Conservation (phyloP, 2,329 filamentous ascomycete species). For the Gaeumannomyces tritici region DNA sequence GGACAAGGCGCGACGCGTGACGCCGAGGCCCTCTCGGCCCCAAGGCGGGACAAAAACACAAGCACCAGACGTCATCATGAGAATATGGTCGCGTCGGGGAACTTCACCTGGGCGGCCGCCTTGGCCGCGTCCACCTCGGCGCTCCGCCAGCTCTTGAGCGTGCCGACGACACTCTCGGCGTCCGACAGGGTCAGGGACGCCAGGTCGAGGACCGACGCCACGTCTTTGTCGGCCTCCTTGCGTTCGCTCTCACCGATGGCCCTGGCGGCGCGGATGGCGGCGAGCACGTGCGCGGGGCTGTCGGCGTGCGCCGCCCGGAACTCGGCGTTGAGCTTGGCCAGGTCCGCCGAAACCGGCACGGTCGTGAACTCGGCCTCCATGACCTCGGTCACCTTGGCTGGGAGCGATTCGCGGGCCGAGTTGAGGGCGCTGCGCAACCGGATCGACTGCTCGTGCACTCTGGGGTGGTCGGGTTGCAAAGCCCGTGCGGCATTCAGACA, state of each 20-base stretch:
- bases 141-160: constrained; percentile 40
- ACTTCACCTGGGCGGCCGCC: constrained; percentile 37
- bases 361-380: constrained; percentile 59
- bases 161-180: constrained; percentile 31
- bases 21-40: not conserved
- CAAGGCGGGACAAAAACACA: not conserved
- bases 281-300: constrained; percentile 53
- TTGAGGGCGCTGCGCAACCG: constrained; percentile 58
- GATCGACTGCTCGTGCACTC: constrained; percentile 65
- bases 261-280: constrained; percentile 43
- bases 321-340: constrained; percentile 56
- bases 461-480: constrained; percentile 60
- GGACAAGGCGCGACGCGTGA: not conserved
- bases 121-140: constrained; percentile 36
- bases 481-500: constrained; percentile 67
- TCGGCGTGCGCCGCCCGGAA: constrained; percentile 54
- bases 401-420: constrained; percentile 44
- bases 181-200: constrained; percentile 30
- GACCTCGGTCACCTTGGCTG: constrained; percentile 56
- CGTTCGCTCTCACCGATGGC: constrained; percentile 38
- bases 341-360: constrained; percentile 45
- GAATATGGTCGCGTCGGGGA: constrained; percentile 39
- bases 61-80: not conserved
- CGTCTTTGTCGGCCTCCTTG: constrained; percentile 39
- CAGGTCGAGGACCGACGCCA: constrained; percentile 1